phyloP scores from a whole-genome alignment of 179 eudicot species.

The Silene noctiflora region DNA sequence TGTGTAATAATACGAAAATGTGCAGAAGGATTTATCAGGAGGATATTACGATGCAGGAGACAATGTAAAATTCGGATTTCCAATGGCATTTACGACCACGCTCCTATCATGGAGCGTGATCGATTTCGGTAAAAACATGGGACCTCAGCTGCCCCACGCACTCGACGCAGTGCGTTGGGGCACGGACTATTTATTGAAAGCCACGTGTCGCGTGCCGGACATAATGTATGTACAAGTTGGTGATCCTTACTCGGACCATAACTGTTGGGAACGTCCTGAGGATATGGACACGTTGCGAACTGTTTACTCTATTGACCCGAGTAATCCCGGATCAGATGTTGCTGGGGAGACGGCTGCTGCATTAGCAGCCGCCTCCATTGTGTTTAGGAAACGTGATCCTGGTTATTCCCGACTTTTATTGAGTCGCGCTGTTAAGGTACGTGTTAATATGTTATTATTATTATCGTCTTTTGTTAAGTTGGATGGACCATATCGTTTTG shows the following conservation, averaged over 20 bases:
- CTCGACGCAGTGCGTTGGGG: slow-evolving; percentile 78
- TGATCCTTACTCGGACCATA: slow-evolving; percentile 74
- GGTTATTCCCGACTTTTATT: slow-evolving; percentile 67
- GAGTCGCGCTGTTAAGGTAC: slow-evolving; percentile 69
- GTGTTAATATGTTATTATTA: neutral
- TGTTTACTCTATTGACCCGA: slow-evolving; percentile 54
- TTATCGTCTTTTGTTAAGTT: too few species aligned
- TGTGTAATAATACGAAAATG: neutral
- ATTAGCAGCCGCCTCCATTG: slow-evolving; percentile 88
- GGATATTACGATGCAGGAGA: slow-evolving; percentile 99
- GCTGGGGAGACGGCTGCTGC: slow-evolving; percentile 99
- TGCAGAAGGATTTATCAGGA: slow-evolving; percentile 70
- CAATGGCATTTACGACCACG: slow-evolving; percentile 92
- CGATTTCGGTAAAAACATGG: slow-evolving; percentile 72
- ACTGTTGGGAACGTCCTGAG: slow-evolving; percentile 97
- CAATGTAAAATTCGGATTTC: slow-evolving; percentile 87
- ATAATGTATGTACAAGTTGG: slow-evolving; percentile 82
- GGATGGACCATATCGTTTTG: too few species aligned
- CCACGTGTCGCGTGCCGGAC: slow-evolving; percentile 52
- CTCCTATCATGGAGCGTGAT: slow-evolving; percentile 89
- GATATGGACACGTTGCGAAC: slow-evolving; percentile 89
- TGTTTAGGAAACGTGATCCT: slow-evolving; percentile 64
- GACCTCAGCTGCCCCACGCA: slow-evolving; percentile 55
- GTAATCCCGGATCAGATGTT: slow-evolving; percentile 89
- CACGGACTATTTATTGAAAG: slow-evolving; percentile 79